Evolutionary conservation across 2,329 filamentous ascomycete genomes (phyloP).

Genomic region (Sarocladium oryzae): DNA sequence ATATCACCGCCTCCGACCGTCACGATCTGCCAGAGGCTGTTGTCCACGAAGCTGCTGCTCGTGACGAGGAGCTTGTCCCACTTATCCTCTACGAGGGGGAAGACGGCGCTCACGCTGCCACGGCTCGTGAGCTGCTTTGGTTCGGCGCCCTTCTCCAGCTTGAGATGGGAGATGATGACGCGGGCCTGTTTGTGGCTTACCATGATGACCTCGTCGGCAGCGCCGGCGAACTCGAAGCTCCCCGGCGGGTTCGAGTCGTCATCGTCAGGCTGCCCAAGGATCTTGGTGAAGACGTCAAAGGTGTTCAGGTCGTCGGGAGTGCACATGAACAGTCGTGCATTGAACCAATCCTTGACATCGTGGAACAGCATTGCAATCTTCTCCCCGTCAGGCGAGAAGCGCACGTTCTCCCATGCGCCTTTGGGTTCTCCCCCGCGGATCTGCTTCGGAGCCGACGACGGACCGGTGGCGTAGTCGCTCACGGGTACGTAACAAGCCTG

Average conservation of each 20-base stretch:
- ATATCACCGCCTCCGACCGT: constrained; percentile 15
- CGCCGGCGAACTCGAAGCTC: constrained; percentile 28
- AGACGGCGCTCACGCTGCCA: constrained; percentile 22
- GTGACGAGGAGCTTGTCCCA: constrained; percentile 28
- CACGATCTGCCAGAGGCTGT: constrained; percentile 29
- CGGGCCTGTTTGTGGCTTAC: constrained; percentile 27
- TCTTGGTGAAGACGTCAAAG: constrained; percentile 10
- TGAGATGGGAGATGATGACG: constrained; percentile 24
- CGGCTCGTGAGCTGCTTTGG: constrained; percentile 19
- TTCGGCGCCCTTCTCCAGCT: constrained; percentile 21
- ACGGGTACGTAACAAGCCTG: constrained; percentile 20
- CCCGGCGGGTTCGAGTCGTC: constrained; percentile 19
- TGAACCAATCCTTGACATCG: constrained; percentile 17
- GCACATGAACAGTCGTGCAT: constrained; percentile 25
- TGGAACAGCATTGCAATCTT: constrained; percentile 4
- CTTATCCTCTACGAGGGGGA: constrained; percentile 20
- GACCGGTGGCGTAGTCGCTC: constrained; percentile 22
- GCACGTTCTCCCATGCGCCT: background rate
- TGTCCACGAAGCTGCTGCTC: constrained; percentile 31
- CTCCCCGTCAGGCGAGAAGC: constrained; percentile 3
- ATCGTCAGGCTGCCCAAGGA: constrained; percentile 14
- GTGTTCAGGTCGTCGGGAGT: constrained; percentile 11
- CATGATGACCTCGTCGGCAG: constrained; percentile 27
- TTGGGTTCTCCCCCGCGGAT: constrained; percentile 17
- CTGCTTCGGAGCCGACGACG: constrained; percentile 15